Percentiles rank a stretch among this genome's conserved stretches.
Evolutionary conservation across 768 basidiomycete genomes (phyloP).

Genomic region (Russula dissimulans): DNA sequence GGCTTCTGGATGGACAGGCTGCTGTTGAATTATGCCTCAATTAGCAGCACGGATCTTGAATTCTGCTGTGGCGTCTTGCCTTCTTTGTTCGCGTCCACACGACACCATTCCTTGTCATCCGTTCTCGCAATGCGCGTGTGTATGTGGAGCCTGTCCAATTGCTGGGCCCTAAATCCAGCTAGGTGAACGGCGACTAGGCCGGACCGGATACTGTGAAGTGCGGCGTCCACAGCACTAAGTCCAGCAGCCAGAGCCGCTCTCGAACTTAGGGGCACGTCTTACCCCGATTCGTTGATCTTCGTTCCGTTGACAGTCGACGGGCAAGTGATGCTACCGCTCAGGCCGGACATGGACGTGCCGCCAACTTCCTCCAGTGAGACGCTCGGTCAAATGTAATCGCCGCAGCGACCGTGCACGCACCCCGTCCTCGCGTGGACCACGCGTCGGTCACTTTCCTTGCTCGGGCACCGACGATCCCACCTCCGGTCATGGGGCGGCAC

Average conservation of each 20-base stretch:
- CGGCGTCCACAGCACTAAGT: background rate
- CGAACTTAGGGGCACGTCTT: constrained; percentile 2
- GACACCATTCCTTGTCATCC: background rate
- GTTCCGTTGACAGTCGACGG: constrained; percentile 8
- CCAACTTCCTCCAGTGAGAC: background rate
- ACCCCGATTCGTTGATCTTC: constrained; percentile 10
- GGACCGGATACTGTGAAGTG: constrained; percentile 1
- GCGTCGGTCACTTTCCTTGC: constrained; percentile 13
- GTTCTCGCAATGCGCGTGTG: constrained; percentile 4
- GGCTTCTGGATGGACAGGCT: background rate
- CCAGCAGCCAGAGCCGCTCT: background rate
- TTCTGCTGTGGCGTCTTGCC: background rate
- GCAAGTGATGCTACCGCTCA: constrained; percentile 6
- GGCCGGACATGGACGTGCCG: constrained; percentile 9
- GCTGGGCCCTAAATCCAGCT: background rate
- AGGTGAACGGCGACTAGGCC: background rate
- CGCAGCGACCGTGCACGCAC: constrained; percentile 9
- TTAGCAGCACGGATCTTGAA: constrained; percentile 4
- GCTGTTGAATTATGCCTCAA: constrained; percentile 2
- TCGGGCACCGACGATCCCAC: constrained; percentile 9
- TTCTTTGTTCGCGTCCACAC: background rate
- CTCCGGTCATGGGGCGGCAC: background rate
- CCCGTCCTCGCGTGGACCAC: constrained; percentile 13
- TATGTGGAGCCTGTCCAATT: background rate
- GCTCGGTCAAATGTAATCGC: constrained; percentile 1